phyloP scores from a whole-genome alignment of 2,329 filamentous ascomycete genomes.

The Byssochlamys sp. region DNA sequence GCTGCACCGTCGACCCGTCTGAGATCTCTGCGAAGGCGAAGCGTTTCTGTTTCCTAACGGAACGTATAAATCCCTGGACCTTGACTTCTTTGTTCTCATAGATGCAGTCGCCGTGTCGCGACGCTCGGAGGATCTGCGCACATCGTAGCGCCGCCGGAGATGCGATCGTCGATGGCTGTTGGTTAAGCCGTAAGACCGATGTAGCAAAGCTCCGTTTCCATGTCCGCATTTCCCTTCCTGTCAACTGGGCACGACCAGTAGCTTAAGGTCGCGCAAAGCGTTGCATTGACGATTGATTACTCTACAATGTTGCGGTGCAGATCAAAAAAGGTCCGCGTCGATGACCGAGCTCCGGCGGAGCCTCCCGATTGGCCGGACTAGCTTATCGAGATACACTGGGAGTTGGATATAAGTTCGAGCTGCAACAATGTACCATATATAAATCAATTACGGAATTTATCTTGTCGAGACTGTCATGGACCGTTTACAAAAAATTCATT shows the following conservation, averaged over 20 bases:
- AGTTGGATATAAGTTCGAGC: background rate
- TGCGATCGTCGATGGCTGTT: constrained; percentile 10
- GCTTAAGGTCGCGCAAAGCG: background rate
- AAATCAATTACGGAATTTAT: too few species aligned
- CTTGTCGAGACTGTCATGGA: background rate
- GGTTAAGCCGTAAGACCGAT: constrained; percentile 23
- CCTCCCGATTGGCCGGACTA: background rate
- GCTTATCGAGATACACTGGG: background rate
- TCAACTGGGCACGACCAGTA: constrained; percentile 3
- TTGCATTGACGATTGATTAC: background rate
- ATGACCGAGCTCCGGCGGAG: background rate
- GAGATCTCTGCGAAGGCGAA: constrained; percentile 74
- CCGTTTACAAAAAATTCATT: background rate
- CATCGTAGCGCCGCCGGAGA: constrained; percentile 23
- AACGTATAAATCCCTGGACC: constrained; percentile 71
- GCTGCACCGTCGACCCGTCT: constrained; percentile 72
- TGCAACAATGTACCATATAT: too few species aligned
- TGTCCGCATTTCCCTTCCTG: constrained; percentile 26
- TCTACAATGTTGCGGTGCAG: background rate
- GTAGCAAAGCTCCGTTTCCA: constrained; percentile 32
- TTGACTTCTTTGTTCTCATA: constrained; percentile 38
- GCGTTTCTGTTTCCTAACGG: constrained; percentile 75
- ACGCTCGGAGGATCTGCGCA: constrained; percentile 28
- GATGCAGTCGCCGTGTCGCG: constrained; percentile 15
- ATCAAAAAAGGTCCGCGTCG: background rate